Evolutionary conservation across 768 basidiomycete genomes (phyloP).

Genomic region (Leccinum subgranulosum): DNA sequence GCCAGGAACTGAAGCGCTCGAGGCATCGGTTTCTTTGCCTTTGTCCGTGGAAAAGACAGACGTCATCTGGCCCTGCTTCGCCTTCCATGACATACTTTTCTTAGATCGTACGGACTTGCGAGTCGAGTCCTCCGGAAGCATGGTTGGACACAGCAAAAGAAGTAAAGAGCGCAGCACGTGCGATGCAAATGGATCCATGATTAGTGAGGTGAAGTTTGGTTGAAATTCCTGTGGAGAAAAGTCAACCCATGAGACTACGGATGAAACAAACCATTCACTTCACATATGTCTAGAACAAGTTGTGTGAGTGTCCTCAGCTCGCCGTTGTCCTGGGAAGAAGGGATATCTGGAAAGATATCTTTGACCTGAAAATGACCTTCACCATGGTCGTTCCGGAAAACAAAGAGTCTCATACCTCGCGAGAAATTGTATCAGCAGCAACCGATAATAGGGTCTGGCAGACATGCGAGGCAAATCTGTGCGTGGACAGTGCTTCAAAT

Average conservation of each 20-base stretch:
- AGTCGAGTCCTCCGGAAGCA: slow-evolving; percentile 39
- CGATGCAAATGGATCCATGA: slow-evolving; percentile 87
- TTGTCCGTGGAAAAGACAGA: slow-evolving; percentile 62
- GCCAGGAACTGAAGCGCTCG: slow-evolving; percentile 34
- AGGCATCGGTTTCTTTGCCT: slow-evolving; percentile 33
- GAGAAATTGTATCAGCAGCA: slow-evolving; percentile 55
- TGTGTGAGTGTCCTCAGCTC: slow-evolving; percentile 65
- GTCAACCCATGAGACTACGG: slow-evolving; percentile 13
- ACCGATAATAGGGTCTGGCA: slow-evolving; percentile 84
- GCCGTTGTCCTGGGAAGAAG: slow-evolving; percentile 52
- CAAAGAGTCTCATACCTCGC: slow-evolving; percentile 51
- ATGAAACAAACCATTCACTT: slow-evolving; percentile 42
- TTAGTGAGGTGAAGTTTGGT: slow-evolving; percentile 56
- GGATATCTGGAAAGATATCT: slow-evolving; percentile 48
- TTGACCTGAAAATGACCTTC: slow-evolving; percentile 38
- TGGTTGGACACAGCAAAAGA: slow-evolving; percentile 65
- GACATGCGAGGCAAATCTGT: slow-evolving; percentile 95
- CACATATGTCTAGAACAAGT: slow-evolving; percentile 59
- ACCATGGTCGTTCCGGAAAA: neutral
- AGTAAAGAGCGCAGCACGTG: slow-evolving; percentile 85
- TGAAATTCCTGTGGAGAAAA: slow-evolving; percentile 58
- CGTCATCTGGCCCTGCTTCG: slow-evolving; percentile 75
- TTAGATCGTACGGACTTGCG: slow-evolving; percentile 67
- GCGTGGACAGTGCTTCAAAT: slow-evolving; percentile 60
- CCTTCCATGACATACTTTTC: slow-evolving; percentile 80